Evolutionary conservation across 2,329 filamentous ascomycete genomes (phyloP).

Genomic region (Stemphylium lycopersici): DNA sequence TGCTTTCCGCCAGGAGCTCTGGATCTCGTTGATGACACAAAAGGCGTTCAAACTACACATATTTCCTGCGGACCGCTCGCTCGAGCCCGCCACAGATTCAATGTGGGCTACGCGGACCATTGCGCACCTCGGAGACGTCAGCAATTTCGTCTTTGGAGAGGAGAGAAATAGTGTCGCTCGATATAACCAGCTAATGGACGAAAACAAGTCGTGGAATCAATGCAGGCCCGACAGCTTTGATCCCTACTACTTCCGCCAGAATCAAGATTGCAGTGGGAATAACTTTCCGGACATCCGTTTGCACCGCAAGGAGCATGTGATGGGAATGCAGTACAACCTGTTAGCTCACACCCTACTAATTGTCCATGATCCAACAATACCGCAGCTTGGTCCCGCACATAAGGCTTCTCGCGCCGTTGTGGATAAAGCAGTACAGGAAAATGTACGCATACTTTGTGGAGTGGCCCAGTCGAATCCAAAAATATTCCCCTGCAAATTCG

Average conservation of each 20-base stretch:
- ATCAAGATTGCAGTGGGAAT: constrained; percentile 40
- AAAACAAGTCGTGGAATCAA: constrained; percentile 43
- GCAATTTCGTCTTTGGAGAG: constrained; percentile 46
- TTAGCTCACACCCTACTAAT: constrained; percentile 45
- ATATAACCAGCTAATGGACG: constrained; percentile 42
- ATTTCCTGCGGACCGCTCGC: constrained; percentile 48
- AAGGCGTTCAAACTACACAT: constrained; percentile 46
- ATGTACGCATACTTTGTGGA: constrained; percentile 45
- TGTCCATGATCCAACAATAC: constrained; percentile 46
- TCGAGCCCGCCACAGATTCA: constrained; percentile 49
- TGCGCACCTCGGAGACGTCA: constrained; percentile 46
- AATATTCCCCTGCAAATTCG: constrained; percentile 44
- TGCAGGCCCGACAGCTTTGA: constrained; percentile 44
- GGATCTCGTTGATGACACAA: constrained; percentile 47
- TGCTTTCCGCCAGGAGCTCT: constrained; percentile 47
- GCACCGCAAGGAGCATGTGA: constrained; percentile 44
- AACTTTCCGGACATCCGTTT: constrained; percentile 46
- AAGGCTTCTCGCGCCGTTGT: constrained; percentile 40
- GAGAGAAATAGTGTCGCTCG: constrained; percentile 38
- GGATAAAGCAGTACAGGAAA: constrained; percentile 42
- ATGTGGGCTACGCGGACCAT: constrained; percentile 53
- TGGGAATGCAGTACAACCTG: constrained; percentile 44
- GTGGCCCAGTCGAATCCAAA: constrained; percentile 44
- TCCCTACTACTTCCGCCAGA: constrained; percentile 42
- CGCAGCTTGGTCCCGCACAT: constrained; percentile 43